Base-by-base conservation (phyloP, 2,329 filamentous ascomycete genomes). In the Pyricularia grisea region DNA sequence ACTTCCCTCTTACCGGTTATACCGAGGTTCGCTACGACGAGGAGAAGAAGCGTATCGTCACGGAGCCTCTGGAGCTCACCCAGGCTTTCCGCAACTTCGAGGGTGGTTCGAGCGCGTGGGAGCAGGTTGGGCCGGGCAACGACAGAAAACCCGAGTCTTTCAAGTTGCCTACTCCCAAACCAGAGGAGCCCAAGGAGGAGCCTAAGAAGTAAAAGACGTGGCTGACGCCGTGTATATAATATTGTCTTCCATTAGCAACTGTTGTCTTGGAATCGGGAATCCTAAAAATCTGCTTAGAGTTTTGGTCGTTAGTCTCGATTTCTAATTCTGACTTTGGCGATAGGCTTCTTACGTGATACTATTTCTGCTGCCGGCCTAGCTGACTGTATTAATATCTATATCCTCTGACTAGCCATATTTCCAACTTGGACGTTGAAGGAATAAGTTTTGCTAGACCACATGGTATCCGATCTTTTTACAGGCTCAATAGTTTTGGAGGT, bases 41-140 rank as follows among this genome's bases (percentile, higher is more conserved):
- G 83, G 96, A 99, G 87, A 99, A 75, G 92, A 99, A 99, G 89
- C 89, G 95, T 72, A 97, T 99, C 78, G 94, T 99, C 71, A 94
- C 96, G 36, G 96, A 99, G 85, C 95, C 96, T 60, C 85, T 99
- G 67, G 95, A 99, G 84, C 87, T 99, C 81, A 98, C 95, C 17
- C 95, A 99, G 82, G 95, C 96, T 9, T 99, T 96, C 89, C 90
- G 95, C 75, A 98, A 99, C 84, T 99, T 99, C 77, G 94, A 97
- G 82, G 93, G 94, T 71, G 93, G 93, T 69, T 89, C 88, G 65
- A 88, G 89, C 72, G 86, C 86, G 17, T 90, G 87, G 88, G 88
- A 89, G 82, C 88, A 85, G 73, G 80, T 90, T 72, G 87, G 86
- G 70, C 73, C 86, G 71, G 94, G 94, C 74, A 81, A 88, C 69